Percentiles rank a stretch among this genome's conserved stretches.
These are phyloP conservation scores for Penicillium sp. DNA, from an alignment of 2,329 filamentous ascomycete species.

Conservation along the genomic window DNA sequence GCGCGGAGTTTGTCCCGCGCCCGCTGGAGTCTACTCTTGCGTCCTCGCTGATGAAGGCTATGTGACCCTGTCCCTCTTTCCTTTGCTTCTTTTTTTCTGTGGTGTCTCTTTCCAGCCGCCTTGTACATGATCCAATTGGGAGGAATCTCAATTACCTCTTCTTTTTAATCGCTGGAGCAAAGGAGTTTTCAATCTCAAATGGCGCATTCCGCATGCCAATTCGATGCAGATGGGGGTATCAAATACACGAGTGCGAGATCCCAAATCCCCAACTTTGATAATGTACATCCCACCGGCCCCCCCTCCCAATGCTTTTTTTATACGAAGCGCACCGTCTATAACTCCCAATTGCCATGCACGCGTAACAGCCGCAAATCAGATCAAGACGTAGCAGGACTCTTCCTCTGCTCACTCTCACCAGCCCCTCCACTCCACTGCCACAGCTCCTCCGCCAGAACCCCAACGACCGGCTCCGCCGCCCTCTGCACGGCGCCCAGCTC, in stretches of 20 bases:
- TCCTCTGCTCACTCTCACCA: too few species aligned
- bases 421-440: too few species aligned
- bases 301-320: too few species aligned
- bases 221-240: slow-evolving; percentile 6
- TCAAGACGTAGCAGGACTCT: too few species aligned
- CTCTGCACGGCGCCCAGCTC: slow-evolving; percentile 54
- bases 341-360: too few species aligned
- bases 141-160: slow-evolving; percentile 1
- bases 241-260: slow-evolving; percentile 3
- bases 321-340: too few species aligned
- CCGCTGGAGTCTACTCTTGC: too few species aligned
- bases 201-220: slow-evolving; percentile 2
- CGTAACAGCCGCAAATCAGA: too few species aligned
- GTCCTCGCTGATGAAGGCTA: too few species aligned
- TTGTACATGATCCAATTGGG: slow-evolving; percentile 14
- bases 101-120: slow-evolving; percentile 7
- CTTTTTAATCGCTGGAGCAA: background rate
- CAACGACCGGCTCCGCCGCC: slow-evolving; percentile 50
- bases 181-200: slow-evolving; percentile 1
- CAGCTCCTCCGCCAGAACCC: slow-evolving; percentile 52
- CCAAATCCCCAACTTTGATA: slow-evolving; percentile 29
- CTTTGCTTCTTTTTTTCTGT: slow-evolving; percentile 5
- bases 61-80: too few species aligned
- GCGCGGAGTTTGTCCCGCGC: too few species aligned
- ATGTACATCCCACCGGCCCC: too few species aligned